Conservation (phyloP, 768 basidiomycete genomes). For the Scleroderma citrinum region DNA sequence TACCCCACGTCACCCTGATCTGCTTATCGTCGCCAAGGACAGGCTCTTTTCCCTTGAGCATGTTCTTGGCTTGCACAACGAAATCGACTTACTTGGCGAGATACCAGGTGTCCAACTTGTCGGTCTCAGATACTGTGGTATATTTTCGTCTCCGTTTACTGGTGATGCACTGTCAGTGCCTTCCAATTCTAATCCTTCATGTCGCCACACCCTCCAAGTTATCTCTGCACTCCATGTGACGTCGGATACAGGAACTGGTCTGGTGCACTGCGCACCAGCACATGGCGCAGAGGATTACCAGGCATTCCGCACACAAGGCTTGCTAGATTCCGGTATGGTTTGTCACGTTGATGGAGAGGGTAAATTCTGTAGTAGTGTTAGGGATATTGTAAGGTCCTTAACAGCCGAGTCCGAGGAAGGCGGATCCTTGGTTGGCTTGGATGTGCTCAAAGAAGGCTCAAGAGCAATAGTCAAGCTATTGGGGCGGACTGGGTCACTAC, state of each 20-base stretch:
- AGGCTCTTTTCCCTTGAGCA: slow-evolving; percentile 35
- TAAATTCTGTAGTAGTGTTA: slow-evolving; percentile 55
- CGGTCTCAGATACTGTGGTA: slow-evolving; percentile 50
- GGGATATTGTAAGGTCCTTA: slow-evolving; percentile 37
- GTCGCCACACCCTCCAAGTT: slow-evolving; percentile 32
- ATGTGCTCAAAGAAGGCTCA: slow-evolving; percentile 69
- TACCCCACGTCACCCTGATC: slow-evolving; percentile 17
- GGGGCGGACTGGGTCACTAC: slow-evolving; percentile 42
- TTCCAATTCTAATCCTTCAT: background rate
- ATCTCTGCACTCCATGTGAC: slow-evolving; percentile 76
- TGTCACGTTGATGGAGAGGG: slow-evolving; percentile 84
- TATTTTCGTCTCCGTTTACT: slow-evolving; percentile 42
- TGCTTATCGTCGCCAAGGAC: slow-evolving; percentile 48
- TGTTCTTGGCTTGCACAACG: slow-evolving; percentile 16
- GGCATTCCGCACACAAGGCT: slow-evolving; percentile 54
- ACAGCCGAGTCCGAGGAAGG: slow-evolving; percentile 28
- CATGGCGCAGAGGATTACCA: slow-evolving; percentile 93
- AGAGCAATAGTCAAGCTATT: slow-evolving; percentile 62
- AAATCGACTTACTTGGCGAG: slow-evolving; percentile 15
- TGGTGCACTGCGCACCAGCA: slow-evolving; percentile 93
- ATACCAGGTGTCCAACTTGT: slow-evolving; percentile 45
- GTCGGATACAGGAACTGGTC: slow-evolving; percentile 83
- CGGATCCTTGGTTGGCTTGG: slow-evolving; percentile 55
- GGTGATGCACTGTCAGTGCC: background rate
- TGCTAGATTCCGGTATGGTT: slow-evolving; percentile 47